These are phyloP conservation scores for Flaveria robusta DNA, from an alignment of 129 eudicot species.

Conservation along the genomic window DNA sequence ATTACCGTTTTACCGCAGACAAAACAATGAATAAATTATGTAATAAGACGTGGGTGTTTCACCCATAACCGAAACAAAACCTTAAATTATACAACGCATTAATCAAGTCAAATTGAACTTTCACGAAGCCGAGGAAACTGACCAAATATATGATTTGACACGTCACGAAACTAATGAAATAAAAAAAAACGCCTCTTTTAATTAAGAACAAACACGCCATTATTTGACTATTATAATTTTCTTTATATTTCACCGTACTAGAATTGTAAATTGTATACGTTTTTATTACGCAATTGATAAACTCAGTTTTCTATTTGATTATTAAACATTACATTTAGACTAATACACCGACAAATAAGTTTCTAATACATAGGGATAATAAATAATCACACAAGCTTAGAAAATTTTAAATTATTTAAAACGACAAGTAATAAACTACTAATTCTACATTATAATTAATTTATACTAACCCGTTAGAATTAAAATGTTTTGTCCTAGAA, in stretches of 20 bases:
- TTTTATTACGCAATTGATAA: not conserved
- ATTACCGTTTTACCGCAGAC: not conserved
- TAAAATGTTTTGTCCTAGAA: too few species aligned
- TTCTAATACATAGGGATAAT: too few species aligned
- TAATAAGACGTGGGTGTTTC: not conserved
- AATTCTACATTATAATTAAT: too few species aligned
- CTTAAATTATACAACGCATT: not conserved
- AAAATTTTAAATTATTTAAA: not conserved
- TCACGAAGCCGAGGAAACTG: constrained; percentile 30
- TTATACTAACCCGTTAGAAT: too few species aligned
- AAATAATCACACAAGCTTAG: not conserved
- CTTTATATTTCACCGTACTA: not conserved
- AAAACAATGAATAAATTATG: not conserved
- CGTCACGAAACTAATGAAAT: constrained; percentile 27
- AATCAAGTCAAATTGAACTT: constrained; percentile 8
- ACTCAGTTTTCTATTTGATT: not conserved
- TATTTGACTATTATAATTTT: not conserved
- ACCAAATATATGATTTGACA: constrained; percentile 28
- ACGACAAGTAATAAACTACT: too few species aligned
- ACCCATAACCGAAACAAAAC: not conserved
- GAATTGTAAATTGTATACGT: not conserved
- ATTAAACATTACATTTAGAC: not conserved
- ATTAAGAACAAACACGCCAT: constrained; percentile 19
- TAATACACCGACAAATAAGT: too few species aligned
- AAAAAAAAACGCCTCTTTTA: not conserved